These are phyloP conservation scores for Kappamyces sp. DNA, from an alignment of 192 early-diverging fungal genomes.

Conservation along the genomic window DNA sequence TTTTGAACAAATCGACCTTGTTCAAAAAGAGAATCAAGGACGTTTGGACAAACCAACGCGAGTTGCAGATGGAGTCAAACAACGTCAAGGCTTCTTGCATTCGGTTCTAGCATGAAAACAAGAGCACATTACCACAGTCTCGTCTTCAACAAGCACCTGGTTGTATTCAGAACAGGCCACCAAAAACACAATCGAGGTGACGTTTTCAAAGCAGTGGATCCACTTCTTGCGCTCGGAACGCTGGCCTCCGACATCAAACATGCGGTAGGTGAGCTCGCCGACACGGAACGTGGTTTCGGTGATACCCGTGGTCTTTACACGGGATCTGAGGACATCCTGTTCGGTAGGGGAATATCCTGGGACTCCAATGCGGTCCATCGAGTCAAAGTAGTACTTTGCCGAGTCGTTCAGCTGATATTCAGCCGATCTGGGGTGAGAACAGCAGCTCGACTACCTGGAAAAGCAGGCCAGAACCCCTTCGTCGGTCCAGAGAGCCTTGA, in stretches of 20 bases:
- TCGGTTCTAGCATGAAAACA: constrained; percentile 56
- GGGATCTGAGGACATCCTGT: constrained; percentile 93
- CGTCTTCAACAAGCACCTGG: constrained; percentile 92
- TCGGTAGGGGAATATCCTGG: constrained; percentile 81
- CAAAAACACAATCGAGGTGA: constrained; percentile 91
- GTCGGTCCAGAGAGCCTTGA: constrained; percentile 81
- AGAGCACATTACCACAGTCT: constrained; percentile 64
- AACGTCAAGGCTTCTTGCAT: constrained; percentile 94
- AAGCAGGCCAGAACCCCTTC: constrained; percentile 77
- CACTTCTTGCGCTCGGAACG: constrained; percentile 98
- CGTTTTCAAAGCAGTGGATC: constrained; percentile 98
- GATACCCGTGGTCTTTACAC: constrained; percentile 96
- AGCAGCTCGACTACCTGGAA: constrained; percentile 13
- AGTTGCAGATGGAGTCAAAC: constrained; percentile 97
- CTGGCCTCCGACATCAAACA: constrained; percentile 98
- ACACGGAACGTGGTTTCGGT: constrained; percentile 91
- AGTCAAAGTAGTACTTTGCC: constrained; percentile 93
- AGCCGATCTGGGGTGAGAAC: constrained; percentile 43
- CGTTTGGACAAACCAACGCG: constrained; percentile 92
- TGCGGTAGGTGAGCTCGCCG: constrained; percentile 86
- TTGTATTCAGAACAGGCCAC: constrained; percentile 95
- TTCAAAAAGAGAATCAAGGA: constrained; percentile 98
- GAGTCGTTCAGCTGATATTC: constrained; percentile 98
- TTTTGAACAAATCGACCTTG: constrained; percentile 94
- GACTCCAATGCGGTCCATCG: constrained; percentile 80